Evolutionary conservation across 306 rosid genomes (phyloP), one percentile per base, ranked within the genome.

Genomic region (Vigna unguiculata): DNA sequence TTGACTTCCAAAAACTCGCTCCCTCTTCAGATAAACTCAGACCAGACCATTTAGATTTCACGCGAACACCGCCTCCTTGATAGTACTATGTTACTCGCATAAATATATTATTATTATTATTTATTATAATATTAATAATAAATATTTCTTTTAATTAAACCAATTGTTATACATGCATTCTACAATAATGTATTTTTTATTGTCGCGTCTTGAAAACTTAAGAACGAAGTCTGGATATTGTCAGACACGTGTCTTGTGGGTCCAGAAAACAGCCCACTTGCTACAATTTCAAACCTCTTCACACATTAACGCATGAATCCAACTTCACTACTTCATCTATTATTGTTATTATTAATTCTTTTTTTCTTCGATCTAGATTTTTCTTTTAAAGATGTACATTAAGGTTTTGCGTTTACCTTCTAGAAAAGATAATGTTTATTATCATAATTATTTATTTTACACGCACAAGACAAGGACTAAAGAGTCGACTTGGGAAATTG

Each of bases 401-500:
- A 47, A 47, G 4, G 24, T 5, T 51, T 49, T 16, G 0, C 2
- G 22, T 11, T 57, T 28, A 59, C 40, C 11, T 10, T 22, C 9
- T 12, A 24, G 63, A 24, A 57, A 28, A 4, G 63, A 57, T 25
- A 0, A 21, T 25, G 15, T 24, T 57, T 58, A 25, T 14, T 25
- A 12, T 8, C 9, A 1, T 34, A 2, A 4, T 25, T 28, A 28
- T 28, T 28, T 28, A 28, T 28, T 28, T 36, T 36, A 36, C 41
- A 36, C 9, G 43, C 43, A 8, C 30, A 14, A 52, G 55, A 58
- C 45, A 32, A 48, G 25, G 30, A 57, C 16, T 20, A 54, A 47
- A 52, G 58, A 13, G 28, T 19, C 63, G 10, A 14, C 15, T 12
- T 21, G 12, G 67, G 82, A 85, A 85, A 85, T 49, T 64, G 65